Evolutionary conservation across 2,329 filamentous ascomycete genomes (phyloP), one percentile per base, ranked within the genome.

Genomic region (Fusarium musae): DNA sequence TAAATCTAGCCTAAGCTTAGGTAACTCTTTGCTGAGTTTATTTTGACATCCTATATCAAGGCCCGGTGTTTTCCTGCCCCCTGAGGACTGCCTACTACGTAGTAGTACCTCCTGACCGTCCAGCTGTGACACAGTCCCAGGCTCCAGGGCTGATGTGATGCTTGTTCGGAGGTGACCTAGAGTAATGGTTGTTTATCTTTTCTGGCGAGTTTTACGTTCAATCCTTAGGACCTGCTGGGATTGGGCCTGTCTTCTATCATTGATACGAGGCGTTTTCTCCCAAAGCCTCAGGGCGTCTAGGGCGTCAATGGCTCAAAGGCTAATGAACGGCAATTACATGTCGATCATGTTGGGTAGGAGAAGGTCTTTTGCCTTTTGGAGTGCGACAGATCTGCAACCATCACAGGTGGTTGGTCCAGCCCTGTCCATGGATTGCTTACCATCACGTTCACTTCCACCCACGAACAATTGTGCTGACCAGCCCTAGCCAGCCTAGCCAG

Each of bases 301-400:
- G 52, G 54, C 54, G 52, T 54, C 32, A 53, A 73, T 65, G 56
- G 54, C 39, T 46, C 19, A 57, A 21, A 47, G 57, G 56, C 34
- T 50, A 59, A 37, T 49, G 34, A 66, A 42, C 40, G 46, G 37
- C 60, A 61, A 64, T 63, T 44, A 40, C 36, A 65, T 42, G 58
- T 69, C 58, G 64, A 69, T 61, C 57, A 47, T 37, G 66, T 64
- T 63, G 42, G 58, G 60, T 39, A 67, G 50, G 53, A 69, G 57
- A 65, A 43, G 44, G 56, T 42, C 47, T 53, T 66, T 69, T 53
- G 59, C 54, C 50, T 56, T 66, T 69, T 47, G 49, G 37, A 63
- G 60, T 60, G 64, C 72, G 66, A 75, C 52, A 69, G 70, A 75
- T 77, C 70, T 73, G 72, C 73, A 75, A 59, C 64, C 73, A 46